Evolutionary conservation across 2,329 filamentous ascomycete species (phyloP), one percentile per base, ranked within the genome.

Genomic region (Apiospora sp.): DNA sequence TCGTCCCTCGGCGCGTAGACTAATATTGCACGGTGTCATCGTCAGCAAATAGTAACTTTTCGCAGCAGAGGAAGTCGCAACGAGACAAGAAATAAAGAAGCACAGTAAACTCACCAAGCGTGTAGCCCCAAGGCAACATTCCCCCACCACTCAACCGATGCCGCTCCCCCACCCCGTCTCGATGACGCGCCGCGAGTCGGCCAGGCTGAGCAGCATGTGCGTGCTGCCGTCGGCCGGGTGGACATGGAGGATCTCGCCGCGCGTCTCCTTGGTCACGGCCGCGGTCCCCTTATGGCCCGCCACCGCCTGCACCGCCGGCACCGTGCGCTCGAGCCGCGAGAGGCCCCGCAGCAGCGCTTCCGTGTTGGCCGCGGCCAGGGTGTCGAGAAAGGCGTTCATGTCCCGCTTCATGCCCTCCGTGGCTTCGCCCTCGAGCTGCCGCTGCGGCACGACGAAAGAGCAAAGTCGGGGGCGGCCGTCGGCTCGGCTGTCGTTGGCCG

Each of bases 381-480:
- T 14, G 41, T 71, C 70, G 4, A 77, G 71, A 64, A 73, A 73
- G 12, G 27, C 49, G 43, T 72, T 64, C 75, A 77, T 77, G 67
- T 51, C 70, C 30, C 37, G 19, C 70, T 74, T 76, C 69, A 74
- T 73, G 27, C 68, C 41, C 7, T 51, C 58, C 3, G 73, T 64
- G 16, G 74, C 73, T 16, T 34, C 48, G 34, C 73, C 74, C 34
- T 70, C 72, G 27, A 74, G 27, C 51, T 76, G 75, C 13, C 75
- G 72, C 75, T 76, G 75, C 27, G 75, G 75, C 19, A 75, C 75
- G 44, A 73, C 61, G 71, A 76, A 76, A 58, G 70, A 64, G 5
- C 71, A 72, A 6, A 76, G 64, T 4, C 34, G 71, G 37, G 70
- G 76, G 54, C 75, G 75, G 51, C 67, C 70, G 67, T 49, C 71